These are phyloP conservation scores for Hippophae rhamnoides DNA, from an alignment of 306 rosid species.

Conservation along the genomic window DNA sequence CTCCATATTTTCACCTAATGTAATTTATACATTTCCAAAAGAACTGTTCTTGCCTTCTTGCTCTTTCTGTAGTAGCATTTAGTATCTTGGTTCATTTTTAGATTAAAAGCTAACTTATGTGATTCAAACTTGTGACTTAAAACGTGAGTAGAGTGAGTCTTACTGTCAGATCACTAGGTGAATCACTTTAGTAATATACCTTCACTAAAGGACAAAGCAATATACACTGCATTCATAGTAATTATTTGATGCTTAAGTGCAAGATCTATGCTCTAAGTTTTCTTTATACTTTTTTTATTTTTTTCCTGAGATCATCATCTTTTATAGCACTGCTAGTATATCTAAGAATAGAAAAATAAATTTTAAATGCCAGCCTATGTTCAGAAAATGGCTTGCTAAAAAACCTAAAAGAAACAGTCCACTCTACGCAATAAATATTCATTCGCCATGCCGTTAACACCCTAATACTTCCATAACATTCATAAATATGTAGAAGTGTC, in stretches of 20 bases:
- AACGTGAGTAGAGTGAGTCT: too few relatives aligned
- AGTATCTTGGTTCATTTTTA: too few relatives aligned
- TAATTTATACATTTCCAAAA: too few relatives aligned
- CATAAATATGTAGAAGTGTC: background rate
- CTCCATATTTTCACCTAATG: too few relatives aligned
- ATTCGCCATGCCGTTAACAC: background rate
- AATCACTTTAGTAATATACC: too few relatives aligned
- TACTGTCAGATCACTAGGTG: too few relatives aligned
- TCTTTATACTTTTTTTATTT: constrained; percentile 29
- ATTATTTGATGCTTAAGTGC: constrained; percentile 60
- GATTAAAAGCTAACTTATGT: too few relatives aligned
- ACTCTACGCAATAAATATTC: background rate
- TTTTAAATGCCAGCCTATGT: constrained; percentile 15
- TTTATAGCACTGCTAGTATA: constrained; percentile 36
- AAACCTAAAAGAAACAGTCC: background rate
- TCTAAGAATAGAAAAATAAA: constrained; percentile 10
- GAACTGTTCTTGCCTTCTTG: too few relatives aligned
- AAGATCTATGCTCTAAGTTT: constrained; percentile 27
- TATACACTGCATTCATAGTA: constrained; percentile 41
- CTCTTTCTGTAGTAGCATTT: too few relatives aligned
- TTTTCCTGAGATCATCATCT: constrained; percentile 21
- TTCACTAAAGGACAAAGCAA: constrained; percentile 12
- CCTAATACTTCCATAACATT: background rate
- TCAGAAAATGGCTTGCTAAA: background rate
- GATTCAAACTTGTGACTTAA: too few relatives aligned